Evolutionary conservation across 2,329 filamentous ascomycete species (phyloP), one percentile per base, ranked within the genome.

Genomic region (Penicillium sp.): DNA sequence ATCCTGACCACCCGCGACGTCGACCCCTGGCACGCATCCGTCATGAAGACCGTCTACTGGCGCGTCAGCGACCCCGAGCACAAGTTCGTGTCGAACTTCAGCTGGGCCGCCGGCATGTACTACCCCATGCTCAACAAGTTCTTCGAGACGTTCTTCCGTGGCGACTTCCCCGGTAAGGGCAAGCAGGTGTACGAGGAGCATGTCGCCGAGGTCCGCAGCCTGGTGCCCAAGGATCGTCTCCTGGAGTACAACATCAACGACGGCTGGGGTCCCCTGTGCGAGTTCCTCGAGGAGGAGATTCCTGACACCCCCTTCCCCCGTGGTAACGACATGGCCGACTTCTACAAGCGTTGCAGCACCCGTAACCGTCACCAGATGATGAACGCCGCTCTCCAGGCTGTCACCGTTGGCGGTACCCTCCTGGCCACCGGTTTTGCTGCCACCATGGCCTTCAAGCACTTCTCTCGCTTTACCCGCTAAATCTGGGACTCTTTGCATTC

Each of bases 71-170:
- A 86, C 65, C 78, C 76, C 4, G 82, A 85, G 69, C 75, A 79
- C 66, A 75, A 73, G 53, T 70, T 77, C 49, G 73, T 81, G 12
- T 78, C 78, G 33, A 73, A 78, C 66, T 74, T 77, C 58, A 80
- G 79, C 71, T 86, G 83, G 83, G 83, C 80, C 20, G 82, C 83
- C 6, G 74, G 79, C 64, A 81, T 85, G 74, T 86, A 86, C 73
- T 80, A 85, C 65, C 83, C 82, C 33, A 86, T 87, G 83, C 75
- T 87, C 50, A 76, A 77, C 66, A 84, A 83, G 68, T 85, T 86
- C 73, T 87, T 84, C 71, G 78, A 82, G 59, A 78, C 77, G 48
- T 86, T 86, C 70, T 87, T 85, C 75, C 77, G 81, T 53, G 81
- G 81, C 44, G 83, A 86, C 64, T 87, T 87, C 66, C 78, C 79